Evolutionary conservation across 352 stramenopile genomes (phyloP), one percentile per base, ranked within the genome.

Genomic region (Pythium rishiriense): DNA sequence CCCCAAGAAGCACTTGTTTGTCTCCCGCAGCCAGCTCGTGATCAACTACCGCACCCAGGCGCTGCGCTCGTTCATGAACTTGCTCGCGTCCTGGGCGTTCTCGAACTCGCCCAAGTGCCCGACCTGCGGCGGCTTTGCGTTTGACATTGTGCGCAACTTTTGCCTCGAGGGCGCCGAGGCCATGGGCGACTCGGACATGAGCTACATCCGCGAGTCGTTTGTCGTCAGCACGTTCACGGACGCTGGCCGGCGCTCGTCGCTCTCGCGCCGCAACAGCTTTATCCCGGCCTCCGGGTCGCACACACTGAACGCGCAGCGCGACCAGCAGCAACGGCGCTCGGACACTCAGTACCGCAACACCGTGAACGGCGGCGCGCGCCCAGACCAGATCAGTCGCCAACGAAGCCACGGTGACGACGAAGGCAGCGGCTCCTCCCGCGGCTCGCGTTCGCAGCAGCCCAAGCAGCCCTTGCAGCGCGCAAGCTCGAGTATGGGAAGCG

Each of bases 1-100:
- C 58, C 87, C 87, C 0, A 93, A 93, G 72, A 95, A 95, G 70
- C 87, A 95, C 65, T 45, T 92, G 6, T 93, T 95, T 58, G 85
- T 81, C 14, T 93, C 87, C 14, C 72, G 79, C 45, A 87, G 82
- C 47, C 75, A 80, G n/a, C 68, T 82, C 2, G 85, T 95, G 6
- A 64, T 95, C 54, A 93, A 95, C 70, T 95, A 95, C 63, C 87
- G 87, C 41, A 75, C 90, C 50, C 88, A 91, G 60, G 87, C 85
- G 37, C 70, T 95, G 57, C 87, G 87, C 8, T 84, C 84, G n/a
- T 95, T 95, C 58, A 68, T 94, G 24, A 93, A 93, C 52, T 31
- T 93, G 63, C 63, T 95, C 47, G 85, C 85, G 11, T 88, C 81
- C 4, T 94, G 86, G 82, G 70, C 84, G 7, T 95, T 95, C 58